Evolutionary conservation across 2,329 filamentous ascomycete species (phyloP), one percentile per base, ranked within the genome.

Genomic region (Zymoseptoria pseudotritici): DNA sequence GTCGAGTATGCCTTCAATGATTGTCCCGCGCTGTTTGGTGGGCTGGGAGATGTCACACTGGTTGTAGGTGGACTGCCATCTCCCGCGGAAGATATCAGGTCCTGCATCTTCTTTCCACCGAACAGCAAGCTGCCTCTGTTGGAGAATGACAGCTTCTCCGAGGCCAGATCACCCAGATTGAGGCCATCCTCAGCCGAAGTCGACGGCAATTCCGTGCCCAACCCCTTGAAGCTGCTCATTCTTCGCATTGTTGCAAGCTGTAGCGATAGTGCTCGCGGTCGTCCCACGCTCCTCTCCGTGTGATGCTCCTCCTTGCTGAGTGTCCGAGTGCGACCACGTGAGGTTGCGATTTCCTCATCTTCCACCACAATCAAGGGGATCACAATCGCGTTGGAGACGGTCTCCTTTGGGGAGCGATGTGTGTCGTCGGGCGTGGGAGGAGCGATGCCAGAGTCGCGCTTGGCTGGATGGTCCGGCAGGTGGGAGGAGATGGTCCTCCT

Each of bases 91-190:
- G 63, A 59, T 50, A 72, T 66, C 58, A 72, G 61, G 10, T 69
- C 66, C 53, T 66, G 66, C 58, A 79, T 78, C 66, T 78, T 80
- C 70, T 79, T 79, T 10, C 80, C 81, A 31, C 78, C 80, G 63
- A 83, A 71, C 63, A 86, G 71, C 71, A 86, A 77, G 72, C 83
- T 86, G 56, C 84, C 84, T 58, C 83, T 75, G 58, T 81, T 83
- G 11, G 83, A 85, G 66, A 86, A 86, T 53, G 80, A 78, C 62
- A 87, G 72, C 50, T 80, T 77, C 56, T 78, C 76, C 46, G 77
- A 73, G n/a, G 73, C 72, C 58, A 83, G 66, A 42, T 80, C 81
- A n/a, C 78, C 77, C 26, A 86, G 71, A 49, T 81, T 82, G 50
- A 71, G 61, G 21, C 65, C 66, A 59, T 82, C 81, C 58, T 74